These are phyloP conservation scores for Crassisporium funariophilum DNA, from an alignment of 768 basidiomycete species.

Conservation along the genomic window DNA sequence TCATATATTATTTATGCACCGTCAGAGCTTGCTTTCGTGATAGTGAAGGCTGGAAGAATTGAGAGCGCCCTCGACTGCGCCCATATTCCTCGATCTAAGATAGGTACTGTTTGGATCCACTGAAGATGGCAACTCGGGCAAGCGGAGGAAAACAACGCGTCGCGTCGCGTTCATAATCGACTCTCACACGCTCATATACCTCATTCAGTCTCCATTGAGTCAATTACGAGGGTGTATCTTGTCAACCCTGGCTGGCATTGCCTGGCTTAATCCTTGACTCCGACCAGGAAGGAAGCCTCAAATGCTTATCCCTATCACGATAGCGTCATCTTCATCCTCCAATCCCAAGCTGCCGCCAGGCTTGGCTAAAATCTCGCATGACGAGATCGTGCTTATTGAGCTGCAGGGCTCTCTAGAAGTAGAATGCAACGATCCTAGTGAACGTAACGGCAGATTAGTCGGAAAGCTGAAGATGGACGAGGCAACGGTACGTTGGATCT, in stretches of 20 bases:
- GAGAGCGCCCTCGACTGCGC: too few species aligned
- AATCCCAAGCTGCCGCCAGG: constrained; percentile 58
- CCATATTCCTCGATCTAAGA: too few species aligned
- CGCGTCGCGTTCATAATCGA: constrained; percentile 17
- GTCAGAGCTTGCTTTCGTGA: too few species aligned
- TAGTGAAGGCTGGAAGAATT: too few species aligned
- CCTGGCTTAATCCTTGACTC: neutral
- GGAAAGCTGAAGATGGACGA: constrained; percentile 75
- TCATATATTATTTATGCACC: neutral
- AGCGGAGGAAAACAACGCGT: constrained; percentile 21
- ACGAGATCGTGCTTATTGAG: constrained; percentile 83
- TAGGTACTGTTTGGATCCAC: too few species aligned
- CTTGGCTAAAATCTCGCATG: constrained; percentile 73
- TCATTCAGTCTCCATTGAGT: too few species aligned
- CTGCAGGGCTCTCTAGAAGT: constrained; percentile 83
- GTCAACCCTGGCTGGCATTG: neutral
- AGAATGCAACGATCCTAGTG: constrained; percentile 50
- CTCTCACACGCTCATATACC: constrained; percentile 4
- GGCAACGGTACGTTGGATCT: constrained; percentile 54
- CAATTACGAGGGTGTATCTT: too few species aligned
- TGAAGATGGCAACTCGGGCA: too few species aligned
- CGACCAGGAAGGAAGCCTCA: neutral
- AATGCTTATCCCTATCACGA: constrained; percentile 72
- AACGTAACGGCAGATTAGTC: constrained; percentile 70
- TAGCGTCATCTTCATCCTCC: constrained; percentile 37